Evolutionary conservation across 1,284 basidiomycete species (phyloP).

Genomic region (Pulveroboletus sp.): DNA sequence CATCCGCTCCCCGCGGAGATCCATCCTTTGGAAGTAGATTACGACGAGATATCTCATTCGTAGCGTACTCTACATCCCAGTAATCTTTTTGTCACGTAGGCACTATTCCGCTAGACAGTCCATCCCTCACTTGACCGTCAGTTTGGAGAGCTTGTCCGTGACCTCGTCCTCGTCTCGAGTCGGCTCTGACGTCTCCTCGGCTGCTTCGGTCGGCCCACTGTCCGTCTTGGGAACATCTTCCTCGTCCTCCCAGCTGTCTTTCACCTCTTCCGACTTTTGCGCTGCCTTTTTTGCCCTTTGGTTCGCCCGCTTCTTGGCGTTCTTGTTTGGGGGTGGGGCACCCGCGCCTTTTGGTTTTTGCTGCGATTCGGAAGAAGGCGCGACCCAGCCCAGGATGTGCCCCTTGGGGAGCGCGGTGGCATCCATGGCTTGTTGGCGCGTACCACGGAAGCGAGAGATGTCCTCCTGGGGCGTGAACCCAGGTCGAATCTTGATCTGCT

Average conservation of each 20-base stretch:
- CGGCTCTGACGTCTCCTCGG: conserved; percentile 9
- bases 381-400: conserved; percentile 76
- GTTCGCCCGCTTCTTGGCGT: conserved; percentile 80
- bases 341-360: conserved; percentile 35
- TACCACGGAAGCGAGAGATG: conserved; percentile 78
- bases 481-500: conserved; percentile 87
- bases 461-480: conserved; percentile 97
- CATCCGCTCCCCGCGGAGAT: conserved; percentile 24
- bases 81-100: conserved; percentile 20
- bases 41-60: conserved; percentile 18
- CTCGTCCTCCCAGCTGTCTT: conserved; percentile 79
- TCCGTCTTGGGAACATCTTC: conserved; percentile 41
- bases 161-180: conserved; percentile 35
- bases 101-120: not conserved
- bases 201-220: not conserved
- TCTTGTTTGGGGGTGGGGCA: conserved; percentile 48
- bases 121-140: conserved; percentile 31
- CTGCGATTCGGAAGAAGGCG: conserved; percentile 48
- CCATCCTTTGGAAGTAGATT: conserved; percentile 15
- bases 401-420: conserved; percentile 64
- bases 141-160: conserved; percentile 47
- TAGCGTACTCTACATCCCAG: conserved; percentile 26
- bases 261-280: conserved; percentile 50
- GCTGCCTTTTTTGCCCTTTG: conserved; percentile 66
- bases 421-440: conserved; percentile 73